phyloP scores from a whole-genome alignment of 176 grass and related monocot genomes.

The Carex pumila region DNA sequence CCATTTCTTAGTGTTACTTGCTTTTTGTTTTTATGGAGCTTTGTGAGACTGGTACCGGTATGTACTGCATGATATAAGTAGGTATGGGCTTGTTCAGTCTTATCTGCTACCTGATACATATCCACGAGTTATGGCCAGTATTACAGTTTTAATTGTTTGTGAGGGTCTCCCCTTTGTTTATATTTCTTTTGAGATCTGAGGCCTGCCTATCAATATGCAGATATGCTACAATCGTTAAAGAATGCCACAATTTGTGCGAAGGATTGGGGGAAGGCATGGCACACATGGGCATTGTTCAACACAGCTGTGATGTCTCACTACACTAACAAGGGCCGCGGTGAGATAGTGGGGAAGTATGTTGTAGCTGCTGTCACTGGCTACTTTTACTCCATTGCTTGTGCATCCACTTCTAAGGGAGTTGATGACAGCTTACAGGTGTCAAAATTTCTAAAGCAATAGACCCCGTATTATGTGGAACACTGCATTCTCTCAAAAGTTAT shows the following conservation, averaged over 20 bases:
- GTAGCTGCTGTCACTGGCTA: constrained; percentile 93
- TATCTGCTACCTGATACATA: background rate
- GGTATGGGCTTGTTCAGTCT: background rate
- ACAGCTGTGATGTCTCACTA: constrained; percentile 96
- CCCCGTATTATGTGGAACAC: background rate
- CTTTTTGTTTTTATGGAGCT: constrained; percentile 14
- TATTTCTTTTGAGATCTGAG: background rate
- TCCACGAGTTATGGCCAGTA: background rate
- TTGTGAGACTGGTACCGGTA: background rate
- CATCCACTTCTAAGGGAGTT: constrained; percentile 88
- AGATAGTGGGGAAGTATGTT: constrained; percentile 80
- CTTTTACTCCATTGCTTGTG: constrained; percentile 93
- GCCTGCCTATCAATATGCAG: constrained; percentile 23
- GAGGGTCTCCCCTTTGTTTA: background rate
- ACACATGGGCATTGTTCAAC: constrained; percentile 95
- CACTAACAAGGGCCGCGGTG: constrained; percentile 56
- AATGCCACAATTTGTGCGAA: constrained; percentile 82
- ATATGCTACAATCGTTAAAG: constrained; percentile 78
- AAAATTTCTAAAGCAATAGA: background rate
- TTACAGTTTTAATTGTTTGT: background rate
- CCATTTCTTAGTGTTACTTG: constrained; percentile 1
- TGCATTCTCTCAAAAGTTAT: background rate
- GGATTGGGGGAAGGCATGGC: constrained; percentile 96
- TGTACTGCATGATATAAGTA: background rate
- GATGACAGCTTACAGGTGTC: constrained; percentile 94